These are phyloP conservation scores for Arthrobotrys conoides DNA, from an alignment of 2,329 filamentous ascomycete genomes.

Conservation along the genomic window DNA sequence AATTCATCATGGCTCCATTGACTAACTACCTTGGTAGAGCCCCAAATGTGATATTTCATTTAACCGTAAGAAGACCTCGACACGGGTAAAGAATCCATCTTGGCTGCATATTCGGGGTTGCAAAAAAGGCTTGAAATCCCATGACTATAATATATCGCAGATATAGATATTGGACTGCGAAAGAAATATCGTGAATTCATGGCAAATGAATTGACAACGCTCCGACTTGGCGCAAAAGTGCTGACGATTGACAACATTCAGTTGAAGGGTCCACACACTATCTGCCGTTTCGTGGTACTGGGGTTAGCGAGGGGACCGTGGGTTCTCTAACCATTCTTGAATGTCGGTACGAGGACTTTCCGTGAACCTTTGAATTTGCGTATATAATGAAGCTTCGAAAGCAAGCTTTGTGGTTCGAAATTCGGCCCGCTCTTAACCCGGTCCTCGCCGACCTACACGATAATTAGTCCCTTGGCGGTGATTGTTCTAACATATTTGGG, in stretches of 20 bases:
- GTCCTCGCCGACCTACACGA: no score
- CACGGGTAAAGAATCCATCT: not conserved
- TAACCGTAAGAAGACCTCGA: slow-evolving; percentile 1
- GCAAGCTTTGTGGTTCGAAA: no score
- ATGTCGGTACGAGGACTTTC: no score
- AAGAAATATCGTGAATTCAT: not conserved
- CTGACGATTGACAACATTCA: not conserved
- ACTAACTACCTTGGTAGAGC: no score
- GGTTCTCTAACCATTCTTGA: no score
- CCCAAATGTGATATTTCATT: not conserved
- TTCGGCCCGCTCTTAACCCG: no score
- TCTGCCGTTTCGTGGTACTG: not conserved
- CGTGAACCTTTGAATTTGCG: no score
- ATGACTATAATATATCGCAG: not conserved
- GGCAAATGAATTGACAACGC: slow-evolving; percentile 11
- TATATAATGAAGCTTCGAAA: no score
- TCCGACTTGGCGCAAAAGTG: slow-evolving; percentile 13
- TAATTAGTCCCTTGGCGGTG: no score
- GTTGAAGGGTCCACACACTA: not conserved
- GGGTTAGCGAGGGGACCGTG: slow-evolving; percentile 3
- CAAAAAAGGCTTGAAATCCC: not conserved
- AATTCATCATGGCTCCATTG: not conserved
- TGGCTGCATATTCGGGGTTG: not conserved
- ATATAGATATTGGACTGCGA: not conserved
- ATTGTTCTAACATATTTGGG: not conserved